Conservation (phyloP, 306 rosid species). For the Pterocarpus macrocarpus region DNA sequence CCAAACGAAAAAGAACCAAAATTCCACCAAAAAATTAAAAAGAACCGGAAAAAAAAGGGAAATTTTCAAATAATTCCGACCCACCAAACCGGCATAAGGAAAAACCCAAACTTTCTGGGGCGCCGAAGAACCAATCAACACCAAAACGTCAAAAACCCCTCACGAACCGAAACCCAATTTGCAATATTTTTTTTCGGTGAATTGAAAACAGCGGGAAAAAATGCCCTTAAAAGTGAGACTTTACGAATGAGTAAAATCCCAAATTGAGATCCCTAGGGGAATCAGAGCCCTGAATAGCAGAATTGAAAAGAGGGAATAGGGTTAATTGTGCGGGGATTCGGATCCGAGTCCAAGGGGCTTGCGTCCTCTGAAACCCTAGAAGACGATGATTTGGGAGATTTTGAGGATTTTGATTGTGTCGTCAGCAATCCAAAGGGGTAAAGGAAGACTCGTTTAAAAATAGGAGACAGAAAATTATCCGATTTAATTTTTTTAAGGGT, state of each 20-base stretch:
- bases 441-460: conserved; percentile 12
- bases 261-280: conserved; percentile 25
- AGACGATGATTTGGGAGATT: conserved; percentile 38
- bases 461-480: conserved; percentile 25
- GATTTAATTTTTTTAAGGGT: background rate
- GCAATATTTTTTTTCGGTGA: conserved; percentile 25
- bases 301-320: conserved; percentile 23
- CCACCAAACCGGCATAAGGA: conserved; percentile 3
- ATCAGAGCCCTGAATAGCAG: conserved; percentile 42
- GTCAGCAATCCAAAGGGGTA: conserved; percentile 41
- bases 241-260: conserved; percentile 10
- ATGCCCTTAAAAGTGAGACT: conserved; percentile 28
- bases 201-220: conserved; percentile 37
- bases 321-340: background rate
- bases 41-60: background rate
- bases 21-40: background rate
- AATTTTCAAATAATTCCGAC: background rate
- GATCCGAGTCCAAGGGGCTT: conserved; percentile 43
- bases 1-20: background rate
- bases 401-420: conserved; percentile 45
- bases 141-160: conserved; percentile 15
- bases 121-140: background rate
- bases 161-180: conserved; percentile 29
- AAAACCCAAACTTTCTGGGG: background rate
- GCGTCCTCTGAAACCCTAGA: conserved; percentile 62